Evolutionary conservation across 1,284 basidiomycete species (phyloP).

Genomic region (Mycosarcoma mackinlayi): DNA sequence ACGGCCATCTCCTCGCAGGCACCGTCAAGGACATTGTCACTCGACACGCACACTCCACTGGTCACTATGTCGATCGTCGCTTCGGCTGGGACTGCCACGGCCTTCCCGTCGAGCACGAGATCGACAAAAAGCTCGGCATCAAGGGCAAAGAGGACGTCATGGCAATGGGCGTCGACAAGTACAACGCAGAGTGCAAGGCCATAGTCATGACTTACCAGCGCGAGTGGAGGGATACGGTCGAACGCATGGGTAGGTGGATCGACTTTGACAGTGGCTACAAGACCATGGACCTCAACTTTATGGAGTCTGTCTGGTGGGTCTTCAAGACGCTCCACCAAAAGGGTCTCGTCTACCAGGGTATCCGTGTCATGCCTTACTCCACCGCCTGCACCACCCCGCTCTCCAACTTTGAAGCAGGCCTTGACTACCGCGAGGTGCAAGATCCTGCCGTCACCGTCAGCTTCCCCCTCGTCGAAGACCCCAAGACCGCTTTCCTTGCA

Average conservation of each 20-base stretch:
- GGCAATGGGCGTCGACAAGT: constrained; percentile 94
- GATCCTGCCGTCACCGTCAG: constrained; percentile 94
- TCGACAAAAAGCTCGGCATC: constrained; percentile 96
- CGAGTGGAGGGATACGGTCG: constrained; percentile 94
- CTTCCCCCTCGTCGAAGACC: constrained; percentile 93
- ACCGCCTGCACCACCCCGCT: constrained; percentile 95
- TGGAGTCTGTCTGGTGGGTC: constrained; percentile 99
- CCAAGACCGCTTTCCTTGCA: constrained; percentile 87
- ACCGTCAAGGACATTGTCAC: constrained; percentile 99
- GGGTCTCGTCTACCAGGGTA: constrained; percentile 91
- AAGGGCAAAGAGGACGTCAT: constrained; percentile 93
- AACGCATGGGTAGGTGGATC: constrained; percentile 99
- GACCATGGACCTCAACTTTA: constrained; percentile 90
- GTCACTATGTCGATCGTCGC: constrained; percentile 90
- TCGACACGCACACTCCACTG: constrained; percentile 91
- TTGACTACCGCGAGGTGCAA: constrained; percentile 90
- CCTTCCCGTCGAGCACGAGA: constrained; percentile 98
- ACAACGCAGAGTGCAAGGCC: constrained; percentile 94
- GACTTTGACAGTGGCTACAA: constrained; percentile 99
- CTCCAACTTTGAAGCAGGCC: constrained; percentile 96
- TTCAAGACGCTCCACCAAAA: constrained; percentile 93
- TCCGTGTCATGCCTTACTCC: constrained; percentile 98
- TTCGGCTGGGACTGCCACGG: constrained; percentile 99
- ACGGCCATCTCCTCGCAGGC: constrained; percentile 75
- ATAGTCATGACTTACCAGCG: constrained; percentile 97